Evolutionary conservation across 768 basidiomycete species (phyloP).

Genomic region (Megacollybia marginata): DNA sequence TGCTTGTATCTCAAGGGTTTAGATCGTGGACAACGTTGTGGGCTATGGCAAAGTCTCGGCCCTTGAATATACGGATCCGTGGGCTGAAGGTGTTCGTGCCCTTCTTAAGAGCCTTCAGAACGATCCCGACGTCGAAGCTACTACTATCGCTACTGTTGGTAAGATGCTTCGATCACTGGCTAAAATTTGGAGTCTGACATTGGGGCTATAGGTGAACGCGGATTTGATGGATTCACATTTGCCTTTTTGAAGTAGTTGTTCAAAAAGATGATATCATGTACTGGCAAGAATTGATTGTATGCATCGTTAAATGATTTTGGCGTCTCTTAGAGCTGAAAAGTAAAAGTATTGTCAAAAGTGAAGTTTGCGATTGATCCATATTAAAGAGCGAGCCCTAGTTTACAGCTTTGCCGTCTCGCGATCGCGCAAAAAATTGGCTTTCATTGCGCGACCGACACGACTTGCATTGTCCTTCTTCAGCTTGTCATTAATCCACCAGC

Average conservation of each 20-base stretch:
- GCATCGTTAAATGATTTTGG: neutral
- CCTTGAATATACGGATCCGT: conserved; percentile 22
- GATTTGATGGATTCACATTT: conserved; percentile 48
- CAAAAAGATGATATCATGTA: neutral
- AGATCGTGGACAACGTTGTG: conserved; percentile 62
- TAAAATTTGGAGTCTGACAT: too few relatives aligned
- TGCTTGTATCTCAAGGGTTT: neutral
- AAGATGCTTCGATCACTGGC: too few relatives aligned
- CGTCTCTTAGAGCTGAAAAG: neutral
- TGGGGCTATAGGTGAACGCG: conserved; percentile 31
- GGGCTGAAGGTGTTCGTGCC: conserved; percentile 38
- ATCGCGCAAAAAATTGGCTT: conserved; percentile 40
- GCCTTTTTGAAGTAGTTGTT: conserved; percentile 26
- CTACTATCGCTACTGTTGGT: conserved; percentile 36
- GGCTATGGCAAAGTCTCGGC: conserved; percentile 40
- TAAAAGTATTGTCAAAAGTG: too few relatives aligned
- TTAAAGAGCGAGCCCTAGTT: too few relatives aligned
- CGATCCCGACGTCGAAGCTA: conserved; percentile 44
- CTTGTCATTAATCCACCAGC: conserved; percentile 72
- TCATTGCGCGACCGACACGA: conserved; percentile 67
- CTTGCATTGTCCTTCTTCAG: conserved; percentile 67
- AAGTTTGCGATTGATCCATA: too few relatives aligned
- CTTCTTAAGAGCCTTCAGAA: conserved; percentile 39
- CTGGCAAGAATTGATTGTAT: neutral
- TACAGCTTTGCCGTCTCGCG: conserved; percentile 1